Evolutionary conservation across 768 basidiomycete genomes (phyloP), one percentile per base, ranked within the genome.

Genomic region (Porphyrellus cyaneotinctus): DNA sequence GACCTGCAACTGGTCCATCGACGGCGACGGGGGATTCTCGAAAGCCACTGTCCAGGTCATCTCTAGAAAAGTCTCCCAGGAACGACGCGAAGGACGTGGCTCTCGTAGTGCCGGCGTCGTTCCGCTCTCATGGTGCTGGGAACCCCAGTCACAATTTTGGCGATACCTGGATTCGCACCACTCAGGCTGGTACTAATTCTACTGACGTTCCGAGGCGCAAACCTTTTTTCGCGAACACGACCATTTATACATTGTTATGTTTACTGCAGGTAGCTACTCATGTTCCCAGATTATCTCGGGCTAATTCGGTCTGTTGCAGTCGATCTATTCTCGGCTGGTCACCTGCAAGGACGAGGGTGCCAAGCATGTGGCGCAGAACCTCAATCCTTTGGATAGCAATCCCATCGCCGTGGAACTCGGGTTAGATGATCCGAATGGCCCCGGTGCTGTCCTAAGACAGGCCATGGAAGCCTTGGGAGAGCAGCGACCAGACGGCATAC

Each of bases 221-320:
- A 48, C 78, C 87, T 10, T 91, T 97, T 70, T 98, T 95, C 71
- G 82, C 82, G 53, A 97, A 97, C 72, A 92, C 91, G 43, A 88
- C 91, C 20, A 91, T 93, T 67, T 99, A 98, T 72, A 89, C 89
- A 8, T 68, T 97, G 47, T 67, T 98, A 58, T 85, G 97, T 45
- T 74, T 95, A 47, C 67, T 98, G 45, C 93, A 99, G 85, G 95
- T 83, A 63, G 53, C 32, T 43, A 43, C 14, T 13, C 28, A 42
- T 22, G 6, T 65, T 55, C 17, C 26, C 41, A 18, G 30, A 15
- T 32, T 37, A 32, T 39, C 35, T 49, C 45, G 42, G 26, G 35
- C 48, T 53, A 18, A 59, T 47, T 54, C 30, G 44, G 48, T 41
- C n/a, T 4, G 32, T 10, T 58, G 31, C 67, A 98, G 95, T 72